Percentiles rank a stretch among this genome's conserved stretches.
phyloP scores from a whole-genome alignment of 495 filamentous ascomycete species.

The Astrothelium macrocarpum region DNA sequence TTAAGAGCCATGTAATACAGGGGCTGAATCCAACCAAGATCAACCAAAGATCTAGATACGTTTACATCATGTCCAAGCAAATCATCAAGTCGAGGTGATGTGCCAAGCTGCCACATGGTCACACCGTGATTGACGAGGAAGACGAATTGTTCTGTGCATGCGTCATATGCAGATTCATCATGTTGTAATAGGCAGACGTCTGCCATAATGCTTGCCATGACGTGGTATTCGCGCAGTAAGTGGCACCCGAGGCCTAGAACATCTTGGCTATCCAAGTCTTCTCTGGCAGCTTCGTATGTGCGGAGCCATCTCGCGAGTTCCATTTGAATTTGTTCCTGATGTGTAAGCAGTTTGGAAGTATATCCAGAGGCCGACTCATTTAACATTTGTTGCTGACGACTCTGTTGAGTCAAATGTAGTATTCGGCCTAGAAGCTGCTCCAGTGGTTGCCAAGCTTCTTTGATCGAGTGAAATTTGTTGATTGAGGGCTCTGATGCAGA shows the following conservation, averaged over 20 bases:
- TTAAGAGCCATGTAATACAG: constrained; percentile 47
- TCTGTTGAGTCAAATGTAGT: constrained; percentile 23
- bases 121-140: background rate
- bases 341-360: background rate
- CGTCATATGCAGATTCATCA: constrained; percentile 39
- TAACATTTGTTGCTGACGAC: constrained; percentile 7
- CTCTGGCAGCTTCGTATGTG: constrained; percentile 13
- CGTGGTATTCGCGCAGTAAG: constrained; percentile 38
- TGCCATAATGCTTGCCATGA: constrained; percentile 41
- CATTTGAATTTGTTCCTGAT: constrained; percentile 13
- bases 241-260: constrained; percentile 15
- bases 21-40: constrained; percentile 43
- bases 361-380: background rate
- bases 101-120: constrained; percentile 25
- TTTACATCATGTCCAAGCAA: no score
- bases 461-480: constrained; percentile 20
- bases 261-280: background rate
- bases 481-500: background rate
- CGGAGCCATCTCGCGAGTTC: constrained; percentile 24
- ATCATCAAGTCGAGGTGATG: no score
- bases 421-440: constrained; percentile 29
- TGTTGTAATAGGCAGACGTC: constrained; percentile 32
- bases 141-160: constrained; percentile 32
- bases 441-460: constrained; percentile 15
- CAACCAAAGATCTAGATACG: constrained; percentile 32